These are phyloP conservation scores for Nitzschia inconspicua DNA, from an alignment of 108 stramenopile genomes.

Conservation along the genomic window DNA sequence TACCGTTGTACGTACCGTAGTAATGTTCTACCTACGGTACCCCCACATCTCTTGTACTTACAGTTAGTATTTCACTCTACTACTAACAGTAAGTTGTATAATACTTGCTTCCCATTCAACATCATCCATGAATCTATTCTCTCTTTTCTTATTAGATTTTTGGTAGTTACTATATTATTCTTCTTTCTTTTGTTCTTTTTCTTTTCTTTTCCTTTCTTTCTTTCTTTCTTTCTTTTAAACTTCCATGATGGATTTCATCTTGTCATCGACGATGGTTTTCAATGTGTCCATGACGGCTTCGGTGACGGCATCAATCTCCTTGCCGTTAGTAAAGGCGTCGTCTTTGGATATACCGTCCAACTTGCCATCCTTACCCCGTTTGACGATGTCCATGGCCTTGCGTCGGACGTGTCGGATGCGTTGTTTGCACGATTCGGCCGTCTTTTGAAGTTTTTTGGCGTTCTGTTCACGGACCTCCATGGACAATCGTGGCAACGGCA, in stretches of 20 bases:
- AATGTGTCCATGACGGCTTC: slow-evolving; percentile 61
- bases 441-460: slow-evolving; percentile 60
- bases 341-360: slow-evolving; percentile 78
- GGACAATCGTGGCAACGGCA: slow-evolving; percentile 74
- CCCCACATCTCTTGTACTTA: no score
- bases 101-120: no score
- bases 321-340: slow-evolving; percentile 79
- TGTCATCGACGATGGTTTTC: slow-evolving; percentile 64
- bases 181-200: no score
- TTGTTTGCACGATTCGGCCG: slow-evolving; percentile 62
- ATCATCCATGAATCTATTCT: no score
- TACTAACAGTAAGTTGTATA: no score
- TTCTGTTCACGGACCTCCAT: slow-evolving; percentile 72
- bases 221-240: slow-evolving; percentile 10
- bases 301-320: slow-evolving; percentile 72
- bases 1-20: no score
- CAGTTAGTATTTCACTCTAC: no score
- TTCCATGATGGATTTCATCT: slow-evolving; percentile 76
- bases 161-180: no score
- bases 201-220: no score
- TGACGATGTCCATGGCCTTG: slow-evolving; percentile 71
- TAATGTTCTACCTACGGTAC: no score
- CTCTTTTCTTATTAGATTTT: no score
- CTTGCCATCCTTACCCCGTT: slow-evolving; percentile 79
- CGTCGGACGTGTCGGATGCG: slow-evolving; percentile 72